These are phyloP conservation scores for Huiozyma sinensis DNA, from an alignment of 805 yeast genomes.

Conservation along the genomic window DNA sequence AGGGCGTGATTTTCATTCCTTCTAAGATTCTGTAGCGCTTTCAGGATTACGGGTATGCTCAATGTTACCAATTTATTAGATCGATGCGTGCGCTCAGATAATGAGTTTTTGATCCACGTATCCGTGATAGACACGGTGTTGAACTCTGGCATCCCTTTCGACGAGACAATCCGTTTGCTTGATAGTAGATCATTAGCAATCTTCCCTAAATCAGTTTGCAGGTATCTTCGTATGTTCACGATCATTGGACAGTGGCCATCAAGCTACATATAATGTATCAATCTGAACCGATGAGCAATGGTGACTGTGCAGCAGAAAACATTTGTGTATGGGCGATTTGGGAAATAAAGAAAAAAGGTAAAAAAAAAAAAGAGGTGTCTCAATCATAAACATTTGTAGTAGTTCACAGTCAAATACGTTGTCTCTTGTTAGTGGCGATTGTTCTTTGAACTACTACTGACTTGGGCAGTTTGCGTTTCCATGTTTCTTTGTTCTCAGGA, in stretches of 20 bases:
- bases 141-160: not conserved
- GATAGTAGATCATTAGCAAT: constrained; percentile 1
- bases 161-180: not conserved
- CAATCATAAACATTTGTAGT: too few species aligned
- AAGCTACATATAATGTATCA: too few species aligned
- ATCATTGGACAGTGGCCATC: too few species aligned
- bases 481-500: constrained; percentile 5
- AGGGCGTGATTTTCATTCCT: constrained; percentile 7
- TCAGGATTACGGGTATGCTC: constrained; percentile 9
- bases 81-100: not conserved
- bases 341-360: too few species aligned
- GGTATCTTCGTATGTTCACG: not conserved
- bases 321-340: too few species aligned
- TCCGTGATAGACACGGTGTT: not conserved
- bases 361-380: too few species aligned
- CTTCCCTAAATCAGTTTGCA: constrained; percentile 1
- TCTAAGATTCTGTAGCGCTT: constrained; percentile 17
- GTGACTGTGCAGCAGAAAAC: too few species aligned
- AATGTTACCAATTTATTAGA: not conserved
- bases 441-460: constrained; percentile 11
- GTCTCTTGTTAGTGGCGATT: not conserved
- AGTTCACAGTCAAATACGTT: not conserved
- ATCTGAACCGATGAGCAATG: too few species aligned
- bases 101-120: not conserved
- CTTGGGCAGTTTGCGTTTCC: constrained; percentile 22